phyloP scores from a whole-genome alignment of 2,329 filamentous ascomycete species.

The Arthrobotrys sinensis region DNA sequence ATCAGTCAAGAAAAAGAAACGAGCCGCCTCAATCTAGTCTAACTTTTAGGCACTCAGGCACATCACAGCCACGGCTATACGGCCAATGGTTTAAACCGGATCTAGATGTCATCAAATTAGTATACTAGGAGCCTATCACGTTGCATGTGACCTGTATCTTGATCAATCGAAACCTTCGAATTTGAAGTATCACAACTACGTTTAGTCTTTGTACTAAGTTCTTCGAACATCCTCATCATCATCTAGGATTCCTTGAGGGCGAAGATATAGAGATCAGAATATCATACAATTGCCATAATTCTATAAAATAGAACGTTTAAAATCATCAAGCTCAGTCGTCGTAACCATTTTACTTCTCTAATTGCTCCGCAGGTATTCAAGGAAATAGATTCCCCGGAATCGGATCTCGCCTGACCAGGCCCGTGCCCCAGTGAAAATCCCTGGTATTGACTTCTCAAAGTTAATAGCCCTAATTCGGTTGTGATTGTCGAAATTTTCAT shows the following conservation, averaged over 20 bases:
- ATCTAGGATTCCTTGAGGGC: too few relatives aligned
- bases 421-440: conserved; percentile 10
- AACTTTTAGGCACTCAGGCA: background rate
- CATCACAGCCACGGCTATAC: background rate
- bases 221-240: background rate
- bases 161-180: background rate
- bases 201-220: background rate
- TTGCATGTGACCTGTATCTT: background rate
- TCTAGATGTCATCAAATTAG: background rate
- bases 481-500: background rate
- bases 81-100: background rate
- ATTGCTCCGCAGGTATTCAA: background rate
- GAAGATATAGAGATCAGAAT: too few relatives aligned
- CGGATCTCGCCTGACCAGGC: conserved; percentile 23
- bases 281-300: too few relatives aligned
- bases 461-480: conserved; percentile 1
- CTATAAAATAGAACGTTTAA: too few relatives aligned
- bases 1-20: conserved; percentile 2
- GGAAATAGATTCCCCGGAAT: conserved; percentile 5
- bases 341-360: too few relatives aligned
- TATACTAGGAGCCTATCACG: background rate
- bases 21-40: background rate
- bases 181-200: background rate
- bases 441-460: conserved; percentile 16
- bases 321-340: too few relatives aligned